Conservation (phyloP, 2,329 filamentous ascomycete genomes). For the Colletotrichum euphorbiae region DNA sequence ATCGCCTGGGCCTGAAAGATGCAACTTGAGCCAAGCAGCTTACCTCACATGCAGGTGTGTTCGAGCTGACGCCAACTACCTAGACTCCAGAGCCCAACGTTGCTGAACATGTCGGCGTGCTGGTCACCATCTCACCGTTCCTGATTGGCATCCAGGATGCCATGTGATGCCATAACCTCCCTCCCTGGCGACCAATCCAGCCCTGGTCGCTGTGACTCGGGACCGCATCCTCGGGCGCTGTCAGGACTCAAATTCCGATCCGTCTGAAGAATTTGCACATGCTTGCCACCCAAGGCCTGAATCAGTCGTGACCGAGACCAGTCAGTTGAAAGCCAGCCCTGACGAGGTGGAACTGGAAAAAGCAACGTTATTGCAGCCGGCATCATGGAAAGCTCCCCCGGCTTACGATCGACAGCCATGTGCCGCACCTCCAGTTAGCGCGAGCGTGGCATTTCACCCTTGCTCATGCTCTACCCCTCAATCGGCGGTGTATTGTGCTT, state of each 20-base stretch:
- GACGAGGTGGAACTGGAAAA: conserved; percentile 28
- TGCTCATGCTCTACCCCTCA: neutral
- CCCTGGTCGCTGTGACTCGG: neutral
- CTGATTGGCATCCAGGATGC: conserved; percentile 1
- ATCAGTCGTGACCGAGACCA: neutral
- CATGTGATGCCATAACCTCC: conserved; percentile 6
- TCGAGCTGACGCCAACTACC: conserved; percentile 16
- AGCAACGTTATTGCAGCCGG: conserved; percentile 34
- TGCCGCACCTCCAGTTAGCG: conserved; percentile 24
- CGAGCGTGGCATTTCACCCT: conserved; percentile 10
- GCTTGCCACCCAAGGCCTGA: neutral
- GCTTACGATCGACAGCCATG: conserved; percentile 30
- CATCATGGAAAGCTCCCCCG: conserved; percentile 18
- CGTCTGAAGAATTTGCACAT: conserved; percentile 33
- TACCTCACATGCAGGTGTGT: conserved; percentile 20
- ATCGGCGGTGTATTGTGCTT: conserved; percentile 28
- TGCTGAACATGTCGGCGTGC: neutral
- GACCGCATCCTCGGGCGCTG: neutral
- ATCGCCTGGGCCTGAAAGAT: conserved; percentile 29
- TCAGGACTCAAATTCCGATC: conserved; percentile 16
- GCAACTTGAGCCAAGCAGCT: conserved; percentile 19
- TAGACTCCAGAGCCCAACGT: conserved; percentile 17
- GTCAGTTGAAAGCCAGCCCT: conserved; percentile 13
- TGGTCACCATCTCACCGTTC: neutral
- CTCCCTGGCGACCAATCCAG: conserved; percentile 10